Conservation (phyloP, 768 basidiomycete genomes). For the Sarcodon aspratus region DNA sequence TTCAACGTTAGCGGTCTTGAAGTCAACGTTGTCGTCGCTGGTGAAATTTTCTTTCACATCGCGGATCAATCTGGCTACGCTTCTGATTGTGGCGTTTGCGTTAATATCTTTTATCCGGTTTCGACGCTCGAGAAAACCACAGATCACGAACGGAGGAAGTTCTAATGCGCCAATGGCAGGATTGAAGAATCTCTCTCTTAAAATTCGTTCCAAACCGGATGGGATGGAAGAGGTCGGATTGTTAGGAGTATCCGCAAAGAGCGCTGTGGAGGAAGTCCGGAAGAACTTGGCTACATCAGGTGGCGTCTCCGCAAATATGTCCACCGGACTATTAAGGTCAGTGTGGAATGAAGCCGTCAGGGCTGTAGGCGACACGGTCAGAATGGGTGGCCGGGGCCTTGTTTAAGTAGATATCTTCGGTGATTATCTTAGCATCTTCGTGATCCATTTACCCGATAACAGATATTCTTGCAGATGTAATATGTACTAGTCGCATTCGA, state of each 20-base stretch:
- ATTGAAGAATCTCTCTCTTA: too few relatives aligned
- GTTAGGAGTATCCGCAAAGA: constrained; percentile 2
- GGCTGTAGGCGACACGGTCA: constrained; percentile 52
- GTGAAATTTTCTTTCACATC: too few relatives aligned
- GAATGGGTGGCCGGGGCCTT: constrained; percentile 69
- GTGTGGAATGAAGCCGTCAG: constrained; percentile 41
- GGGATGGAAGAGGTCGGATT: too few relatives aligned
- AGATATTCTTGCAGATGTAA: too few relatives aligned
- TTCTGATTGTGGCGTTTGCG: constrained; percentile 28
- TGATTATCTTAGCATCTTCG: too few relatives aligned
- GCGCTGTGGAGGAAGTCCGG: constrained; percentile 47
- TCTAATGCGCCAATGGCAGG: too few relatives aligned
- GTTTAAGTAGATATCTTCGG: constrained; percentile 28
- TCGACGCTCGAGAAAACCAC: too few relatives aligned
- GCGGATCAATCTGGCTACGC: too few relatives aligned
- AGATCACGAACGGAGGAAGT: too few relatives aligned
- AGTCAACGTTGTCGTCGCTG: neutral
- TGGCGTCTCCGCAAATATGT: constrained; percentile 8
- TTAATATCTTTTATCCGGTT: constrained; percentile 27
- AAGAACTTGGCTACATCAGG: constrained; percentile 26
- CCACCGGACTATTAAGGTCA: constrained; percentile 21
- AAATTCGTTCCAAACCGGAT: too few relatives aligned
- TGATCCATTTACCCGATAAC: too few relatives aligned
- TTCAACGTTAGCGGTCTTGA: neutral
- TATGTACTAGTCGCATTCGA: too few relatives aligned